These are phyloP conservation scores for Pichia sp. DNA, from an alignment of 1,139 yeast genomes.

Conservation along the genomic window DNA sequence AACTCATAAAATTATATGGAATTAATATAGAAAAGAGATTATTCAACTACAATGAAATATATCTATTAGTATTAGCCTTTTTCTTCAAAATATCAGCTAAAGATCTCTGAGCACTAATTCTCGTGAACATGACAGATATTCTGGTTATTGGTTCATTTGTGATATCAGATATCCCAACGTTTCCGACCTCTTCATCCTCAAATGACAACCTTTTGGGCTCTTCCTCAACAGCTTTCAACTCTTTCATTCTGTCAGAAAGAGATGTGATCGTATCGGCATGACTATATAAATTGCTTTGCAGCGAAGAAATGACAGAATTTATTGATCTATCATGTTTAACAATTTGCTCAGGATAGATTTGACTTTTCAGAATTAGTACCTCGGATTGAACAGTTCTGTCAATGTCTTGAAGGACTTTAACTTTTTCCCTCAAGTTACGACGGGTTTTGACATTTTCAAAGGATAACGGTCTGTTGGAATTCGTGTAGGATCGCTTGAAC, in stretches of 20 bases:
- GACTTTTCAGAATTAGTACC: conserved; percentile 26
- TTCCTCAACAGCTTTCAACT: neutral
- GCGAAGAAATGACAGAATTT: conserved; percentile 22
- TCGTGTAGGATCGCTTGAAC: conserved; percentile 2
- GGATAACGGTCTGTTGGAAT: conserved; percentile 18
- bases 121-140: conserved; percentile 4
- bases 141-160: conserved; percentile 9
- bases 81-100: conserved; percentile 7
- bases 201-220: neutral
- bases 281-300: conserved; percentile 24
- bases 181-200: neutral
- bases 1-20: neutral
- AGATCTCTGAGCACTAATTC: conserved; percentile 6
- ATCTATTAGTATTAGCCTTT: conserved; percentile 10
- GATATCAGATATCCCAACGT: neutral
- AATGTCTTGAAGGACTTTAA: conserved; percentile 12
- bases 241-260: conserved; percentile 8
- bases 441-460: conserved; percentile 22
- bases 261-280: conserved; percentile 20
- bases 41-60: conserved; percentile 3
- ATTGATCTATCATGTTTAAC: conserved; percentile 22
- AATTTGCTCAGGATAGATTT: conserved; percentile 24
- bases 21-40: neutral
- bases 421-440: conserved; percentile 18
- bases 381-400: conserved; percentile 24